Evolutionary conservation across 2,329 filamentous ascomycete genomes (phyloP), one percentile per base, ranked within the genome.

Genomic region (Paecilomyces sp.): DNA sequence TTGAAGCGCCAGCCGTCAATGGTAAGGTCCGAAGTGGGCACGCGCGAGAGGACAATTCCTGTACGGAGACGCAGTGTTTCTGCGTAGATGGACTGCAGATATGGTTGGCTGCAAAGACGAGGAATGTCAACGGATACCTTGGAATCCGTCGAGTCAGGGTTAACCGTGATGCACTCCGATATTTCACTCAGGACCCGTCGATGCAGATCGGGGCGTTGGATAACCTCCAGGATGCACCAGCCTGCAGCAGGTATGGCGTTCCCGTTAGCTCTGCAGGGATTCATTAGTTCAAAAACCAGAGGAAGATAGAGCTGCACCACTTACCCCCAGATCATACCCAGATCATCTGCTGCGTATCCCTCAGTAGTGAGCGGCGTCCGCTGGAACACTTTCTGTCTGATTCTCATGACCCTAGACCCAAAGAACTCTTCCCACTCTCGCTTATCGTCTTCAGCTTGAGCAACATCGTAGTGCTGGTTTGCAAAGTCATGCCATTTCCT

Each of bases 211-310:
- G 70, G 65, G 24, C 79, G 75, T 9, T 72, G 70, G 59, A 72
- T 74, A 9, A 80, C 66, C 56, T 80, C 74, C 57, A 74, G 73
- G 0, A 80, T 63, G 63, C 79, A 70, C 78, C 79, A 81, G 5
- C 71, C 69, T 3, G 73, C 67, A 31, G 78, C 66, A 1, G 71
- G 68, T 33, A 76, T 72, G 1, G 76, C 70, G 58, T 76, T 77
- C 25, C 73, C 70, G 56, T 75, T 76, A 31, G 77, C 66, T n/a
- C 62, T 62, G 41, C 11, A 33, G 8, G 31, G 8, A 33, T 33
- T 9, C 31, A 8, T 33, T 33, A 33, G 9, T 33, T 9, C 8
- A 8, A 11, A 11, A 33, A 33, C 5, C 11, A 33, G 2, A 33
- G 5, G 11, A 33, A 33, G 31, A 11, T 33, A 33, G 13, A 18